Evolutionary conservation across 192 early-diverging fungal species (phyloP).

Genomic region (Backusella tuberculispora): DNA sequence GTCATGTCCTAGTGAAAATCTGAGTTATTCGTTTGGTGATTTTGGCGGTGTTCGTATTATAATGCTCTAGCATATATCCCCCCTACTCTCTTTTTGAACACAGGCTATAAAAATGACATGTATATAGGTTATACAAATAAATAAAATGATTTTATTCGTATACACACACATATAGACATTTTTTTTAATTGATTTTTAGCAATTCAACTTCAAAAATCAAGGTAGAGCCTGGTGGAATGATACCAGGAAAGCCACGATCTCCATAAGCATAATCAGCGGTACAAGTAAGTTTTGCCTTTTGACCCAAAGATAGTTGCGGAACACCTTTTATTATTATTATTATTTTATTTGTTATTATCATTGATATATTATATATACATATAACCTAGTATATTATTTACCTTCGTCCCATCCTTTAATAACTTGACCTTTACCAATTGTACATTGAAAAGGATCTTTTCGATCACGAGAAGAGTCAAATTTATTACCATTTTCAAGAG

Average conservation of each 20-base stretch:
- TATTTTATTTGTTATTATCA: not conserved
- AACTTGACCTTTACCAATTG: conserved; percentile 92
- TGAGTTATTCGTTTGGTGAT: conserved; percentile 43
- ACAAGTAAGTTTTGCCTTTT: conserved; percentile 84
- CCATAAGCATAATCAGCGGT: conserved; percentile 73
- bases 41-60: conserved; percentile 52
- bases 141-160: not conserved
- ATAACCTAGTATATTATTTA: conserved; percentile 9
- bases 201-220: conserved; percentile 45
- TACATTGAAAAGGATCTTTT: conserved; percentile 81
- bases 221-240: conserved; percentile 44
- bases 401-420: conserved; percentile 77
- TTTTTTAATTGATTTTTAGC: conserved; percentile 34
- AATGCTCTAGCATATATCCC: conserved; percentile 38
- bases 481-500: conserved; percentile 67
- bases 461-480: conserved; percentile 93
- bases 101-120: not conserved
- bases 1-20: conserved; percentile 38
- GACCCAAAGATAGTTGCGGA: conserved; percentile 90
- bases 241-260: conserved; percentile 38
- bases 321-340: conserved; percentile 67
- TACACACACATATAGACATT: not conserved
- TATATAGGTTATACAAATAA: not conserved
- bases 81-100: not conserved
- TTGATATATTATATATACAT: not conserved